These are phyloP conservation scores for Lactifluus pinguis DNA, from an alignment of 768 basidiomycete species.

Conservation along the genomic window DNA sequence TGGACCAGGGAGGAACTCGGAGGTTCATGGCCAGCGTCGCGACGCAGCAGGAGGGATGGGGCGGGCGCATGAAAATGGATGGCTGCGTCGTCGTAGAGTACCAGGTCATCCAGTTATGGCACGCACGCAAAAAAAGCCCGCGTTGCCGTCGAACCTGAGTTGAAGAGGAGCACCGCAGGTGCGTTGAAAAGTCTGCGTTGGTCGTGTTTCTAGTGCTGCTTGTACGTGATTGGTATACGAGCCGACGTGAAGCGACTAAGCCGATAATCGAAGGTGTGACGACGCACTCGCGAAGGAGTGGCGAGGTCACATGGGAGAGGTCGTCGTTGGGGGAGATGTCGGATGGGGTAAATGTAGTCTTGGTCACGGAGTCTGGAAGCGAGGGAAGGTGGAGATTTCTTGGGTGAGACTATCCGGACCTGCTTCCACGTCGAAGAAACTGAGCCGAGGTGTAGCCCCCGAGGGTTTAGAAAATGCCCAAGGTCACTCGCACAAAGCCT, in stretches of 20 bases:
- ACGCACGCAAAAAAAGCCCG: slow-evolving; percentile 75
- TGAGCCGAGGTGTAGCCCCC: no score
- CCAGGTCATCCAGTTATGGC: slow-evolving; percentile 66
- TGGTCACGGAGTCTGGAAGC: no score
- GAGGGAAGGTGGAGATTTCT: slow-evolving; percentile 45
- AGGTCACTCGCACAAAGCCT: no score
- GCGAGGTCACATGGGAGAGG: slow-evolving; percentile 65
- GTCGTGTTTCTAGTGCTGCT: slow-evolving; percentile 57
- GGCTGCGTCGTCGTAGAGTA: slow-evolving; percentile 79
- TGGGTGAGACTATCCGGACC: no score
- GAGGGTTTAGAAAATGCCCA: no score
- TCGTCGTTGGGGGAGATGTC: slow-evolving; percentile 91
- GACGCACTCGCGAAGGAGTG: slow-evolving; percentile 47
- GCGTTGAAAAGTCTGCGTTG: slow-evolving; percentile 55
- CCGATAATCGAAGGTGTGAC: slow-evolving; percentile 72
- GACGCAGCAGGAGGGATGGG: no score
- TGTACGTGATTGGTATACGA: slow-evolving; percentile 73
- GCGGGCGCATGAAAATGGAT: no score
- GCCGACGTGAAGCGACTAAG: slow-evolving; percentile 78
- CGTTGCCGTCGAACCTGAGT: slow-evolving; percentile 92
- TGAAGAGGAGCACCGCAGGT: slow-evolving; percentile 71
- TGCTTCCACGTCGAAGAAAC: no score
- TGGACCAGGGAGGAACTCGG: no score
- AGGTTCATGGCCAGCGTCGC: no score
- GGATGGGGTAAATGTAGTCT: slow-evolving; percentile 13